Percentiles rank a stretch among this genome's conserved stretches.
Conservation (phyloP, 495 filamentous ascomycete genomes). For the Aspergillus steynii region DNA sequence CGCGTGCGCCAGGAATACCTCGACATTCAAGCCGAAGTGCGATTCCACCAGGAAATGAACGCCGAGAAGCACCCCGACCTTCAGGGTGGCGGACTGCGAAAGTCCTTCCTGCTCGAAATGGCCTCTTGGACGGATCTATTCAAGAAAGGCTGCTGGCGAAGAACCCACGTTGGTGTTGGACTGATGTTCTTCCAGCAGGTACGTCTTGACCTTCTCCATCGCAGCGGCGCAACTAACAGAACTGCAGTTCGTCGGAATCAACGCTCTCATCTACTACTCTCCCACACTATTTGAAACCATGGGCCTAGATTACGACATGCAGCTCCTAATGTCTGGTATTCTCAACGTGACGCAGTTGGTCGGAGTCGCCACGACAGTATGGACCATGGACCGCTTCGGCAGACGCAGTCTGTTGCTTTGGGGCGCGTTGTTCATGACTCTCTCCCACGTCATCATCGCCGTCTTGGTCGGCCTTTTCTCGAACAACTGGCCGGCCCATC, state of each 20-base stretch:
- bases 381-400: conserved; percentile 51
- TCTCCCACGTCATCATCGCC: conserved; percentile 54
- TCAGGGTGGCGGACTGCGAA: conserved; percentile 33
- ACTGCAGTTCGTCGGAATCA: conserved; percentile 50
- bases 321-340: conserved; percentile 60
- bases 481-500: conserved; percentile 45
- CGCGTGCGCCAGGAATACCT: conserved; percentile 50
- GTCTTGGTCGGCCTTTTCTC: conserved; percentile 46
- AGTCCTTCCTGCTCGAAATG: conserved; percentile 41
- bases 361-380: conserved; percentile 48
- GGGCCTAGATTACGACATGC: conserved; percentile 56
- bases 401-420: conserved; percentile 47
- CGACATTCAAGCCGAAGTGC: conserved; percentile 52
- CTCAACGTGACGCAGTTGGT: conserved; percentile 56
- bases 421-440: conserved; percentile 48
- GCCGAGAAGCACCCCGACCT: conserved; percentile 46
- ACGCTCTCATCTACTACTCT: conserved; percentile 56
- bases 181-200: conserved; percentile 59
- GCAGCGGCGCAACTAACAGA: conserved; percentile 1
- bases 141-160: conserved; percentile 51
- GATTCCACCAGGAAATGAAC: conserved; percentile 49
- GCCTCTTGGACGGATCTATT: conserved; percentile 51
- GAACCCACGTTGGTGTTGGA: conserved; percentile 55
- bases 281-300: conserved; percentile 60
- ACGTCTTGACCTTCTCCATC: conserved; percentile 2